phyloP scores from a whole-genome alignment of 139 green algal species.

The Volvox reticuliferus region DNA sequence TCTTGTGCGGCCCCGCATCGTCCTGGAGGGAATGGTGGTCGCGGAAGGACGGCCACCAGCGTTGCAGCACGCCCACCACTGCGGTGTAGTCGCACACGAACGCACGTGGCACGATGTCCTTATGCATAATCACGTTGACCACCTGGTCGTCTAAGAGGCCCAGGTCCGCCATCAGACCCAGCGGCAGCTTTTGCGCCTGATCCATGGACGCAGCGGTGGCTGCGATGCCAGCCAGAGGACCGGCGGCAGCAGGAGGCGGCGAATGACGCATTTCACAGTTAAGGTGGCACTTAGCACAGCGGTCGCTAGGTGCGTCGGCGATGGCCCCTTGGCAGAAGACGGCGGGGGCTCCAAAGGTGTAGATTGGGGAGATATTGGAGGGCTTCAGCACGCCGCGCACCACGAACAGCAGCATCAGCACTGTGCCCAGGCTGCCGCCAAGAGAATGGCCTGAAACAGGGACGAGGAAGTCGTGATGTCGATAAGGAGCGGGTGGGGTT shows the following conservation, averaged over 20 bases:
- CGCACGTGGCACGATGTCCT: conserved; percentile 97
- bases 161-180: conserved; percentile 52
- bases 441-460: conserved; percentile 86
- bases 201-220: conserved; percentile 24
- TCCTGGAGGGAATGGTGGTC: conserved; percentile 80
- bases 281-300: conserved; percentile 33
- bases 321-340: conserved; percentile 87
- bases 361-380: conserved; percentile 74
- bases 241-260: neutral
- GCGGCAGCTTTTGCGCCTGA: neutral
- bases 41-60: conserved; percentile 62
- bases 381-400: conserved; percentile 78
- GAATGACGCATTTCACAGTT: conserved; percentile 10
- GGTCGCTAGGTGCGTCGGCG: neutral
- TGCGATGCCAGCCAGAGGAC: neutral
- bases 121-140: conserved; percentile 92
- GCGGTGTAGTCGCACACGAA: conserved; percentile 98
- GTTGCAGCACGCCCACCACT: conserved; percentile 74
- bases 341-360: conserved; percentile 94
- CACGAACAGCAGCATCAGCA: conserved; percentile 94
- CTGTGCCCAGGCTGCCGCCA: conserved; percentile 87
- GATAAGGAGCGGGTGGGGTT: neutral
- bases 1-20: conserved; percentile 48
- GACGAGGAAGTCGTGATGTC: no score
- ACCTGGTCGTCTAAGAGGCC: conserved; percentile 70